Percentiles rank a stretch among this genome's conserved stretches.
Evolutionary conservation across 352 stramenopile genomes (phyloP).

Genomic region (Phytopythium kandeliae): DNA sequence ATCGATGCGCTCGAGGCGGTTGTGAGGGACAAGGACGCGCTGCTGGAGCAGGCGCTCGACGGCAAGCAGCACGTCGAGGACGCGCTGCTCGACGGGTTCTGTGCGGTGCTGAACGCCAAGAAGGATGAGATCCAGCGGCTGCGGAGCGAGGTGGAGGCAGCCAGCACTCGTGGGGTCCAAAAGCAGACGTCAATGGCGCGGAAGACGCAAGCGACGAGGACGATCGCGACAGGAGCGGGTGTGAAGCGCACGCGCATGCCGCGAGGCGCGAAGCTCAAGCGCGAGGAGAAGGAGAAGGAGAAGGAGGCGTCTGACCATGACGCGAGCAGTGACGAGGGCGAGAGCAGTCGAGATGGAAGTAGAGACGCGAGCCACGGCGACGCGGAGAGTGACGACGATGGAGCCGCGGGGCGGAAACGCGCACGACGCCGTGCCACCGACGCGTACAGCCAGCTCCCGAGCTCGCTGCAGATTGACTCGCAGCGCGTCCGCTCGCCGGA

Average conservation of each 20-base stretch:
- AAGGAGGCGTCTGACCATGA: constrained; percentile 7
- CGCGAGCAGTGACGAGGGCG: constrained; percentile 10
- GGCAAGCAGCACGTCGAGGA: constrained; percentile 44
- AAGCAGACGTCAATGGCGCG: neutral
- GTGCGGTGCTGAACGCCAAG: constrained; percentile 48
- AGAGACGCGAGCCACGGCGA: no score
- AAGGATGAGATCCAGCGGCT: constrained; percentile 54
- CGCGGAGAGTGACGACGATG: constrained; percentile 9
- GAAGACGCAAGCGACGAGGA: neutral
- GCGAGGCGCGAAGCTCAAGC: constrained; percentile 28
- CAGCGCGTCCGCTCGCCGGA: constrained; percentile 31
- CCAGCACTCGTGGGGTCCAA: neutral
- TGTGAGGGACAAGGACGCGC: constrained; percentile 32
- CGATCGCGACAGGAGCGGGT: neutral
- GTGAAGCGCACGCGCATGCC: constrained; percentile 6
- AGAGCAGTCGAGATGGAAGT: constrained; percentile 12
- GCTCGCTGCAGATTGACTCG: constrained; percentile 13
- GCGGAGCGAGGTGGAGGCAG: constrained; percentile 21
- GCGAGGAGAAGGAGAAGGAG: constrained; percentile 10
- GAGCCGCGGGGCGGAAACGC: constrained; percentile 8
- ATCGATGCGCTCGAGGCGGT: constrained; percentile 27
- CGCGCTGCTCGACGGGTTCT: constrained; percentile 36
- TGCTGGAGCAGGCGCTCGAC: constrained; percentile 32
- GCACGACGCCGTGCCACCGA: constrained; percentile 16
- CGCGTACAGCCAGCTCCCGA: constrained; percentile 31